These are phyloP conservation scores for Quercus agrifolia DNA, from an alignment of 306 rosid genomes.

Conservation along the genomic window DNA sequence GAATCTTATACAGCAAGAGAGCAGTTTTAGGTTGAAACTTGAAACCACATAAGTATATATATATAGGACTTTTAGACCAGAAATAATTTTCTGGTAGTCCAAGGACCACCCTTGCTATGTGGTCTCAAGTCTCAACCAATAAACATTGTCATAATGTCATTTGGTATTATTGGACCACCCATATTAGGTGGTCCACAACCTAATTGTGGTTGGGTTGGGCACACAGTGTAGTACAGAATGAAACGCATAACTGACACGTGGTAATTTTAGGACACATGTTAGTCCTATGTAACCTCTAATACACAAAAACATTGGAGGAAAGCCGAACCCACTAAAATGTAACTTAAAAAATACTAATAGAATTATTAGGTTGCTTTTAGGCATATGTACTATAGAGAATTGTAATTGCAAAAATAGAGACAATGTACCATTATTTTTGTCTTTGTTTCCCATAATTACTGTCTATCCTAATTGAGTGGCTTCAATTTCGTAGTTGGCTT, in stretches of 20 bases:
- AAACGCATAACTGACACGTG: too few species aligned
- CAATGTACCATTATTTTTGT: conserved; percentile 4
- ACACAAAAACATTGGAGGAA: too few species aligned
- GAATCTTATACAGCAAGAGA: conserved; percentile 13
- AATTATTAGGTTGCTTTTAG: neutral
- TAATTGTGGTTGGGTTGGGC: conserved; percentile 1
- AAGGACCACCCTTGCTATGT: conserved; percentile 19
- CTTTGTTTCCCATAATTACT: conserved; percentile 47
- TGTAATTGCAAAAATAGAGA: neutral
- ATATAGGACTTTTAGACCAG: conserved; percentile 8
- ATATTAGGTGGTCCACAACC: conserved; percentile 33
- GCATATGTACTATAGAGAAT: neutral
- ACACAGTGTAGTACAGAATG: too few species aligned
- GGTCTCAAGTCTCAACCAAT: conserved; percentile 22
- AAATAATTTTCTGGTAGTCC: conserved; percentile 5
- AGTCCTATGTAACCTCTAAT: too few species aligned
- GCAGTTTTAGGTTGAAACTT: conserved; percentile 6
- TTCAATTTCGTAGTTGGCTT: conserved; percentile 27
- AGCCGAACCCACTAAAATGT: too few species aligned
- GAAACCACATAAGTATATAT: conserved; percentile 13
- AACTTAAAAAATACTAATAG: too few species aligned
- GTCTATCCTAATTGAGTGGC: conserved; percentile 45
- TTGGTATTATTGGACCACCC: conserved; percentile 35
- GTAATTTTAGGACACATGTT: too few species aligned
- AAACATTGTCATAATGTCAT: neutral